phyloP scores from a whole-genome alignment of 805 yeast genomes.

The Spencermartinsiella europaea region DNA sequence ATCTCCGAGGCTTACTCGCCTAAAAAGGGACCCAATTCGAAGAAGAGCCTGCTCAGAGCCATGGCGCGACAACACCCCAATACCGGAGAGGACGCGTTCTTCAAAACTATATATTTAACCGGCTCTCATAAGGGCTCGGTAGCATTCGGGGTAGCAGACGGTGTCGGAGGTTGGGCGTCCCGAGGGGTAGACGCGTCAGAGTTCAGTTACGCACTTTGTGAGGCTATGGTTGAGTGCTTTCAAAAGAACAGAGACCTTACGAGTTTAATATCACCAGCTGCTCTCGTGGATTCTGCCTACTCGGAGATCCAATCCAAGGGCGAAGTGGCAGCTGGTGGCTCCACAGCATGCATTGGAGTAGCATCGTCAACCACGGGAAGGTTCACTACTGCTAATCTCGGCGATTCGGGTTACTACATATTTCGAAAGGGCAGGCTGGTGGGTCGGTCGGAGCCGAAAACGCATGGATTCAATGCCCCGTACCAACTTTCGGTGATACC shows the following conservation, averaged over 20 bases:
- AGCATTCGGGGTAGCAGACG: conserved; percentile 56
- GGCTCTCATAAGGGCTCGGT: conserved; percentile 15
- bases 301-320: conserved; percentile 46
- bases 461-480: conserved; percentile 88
- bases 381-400: conserved; percentile 70
- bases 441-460: conserved; percentile 67
- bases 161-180: conserved; percentile 97
- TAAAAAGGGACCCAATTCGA: not conserved
- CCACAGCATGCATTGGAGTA: conserved; percentile 85
- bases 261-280: conserved; percentile 35
- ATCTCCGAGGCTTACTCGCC: not conserved
- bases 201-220: conserved; percentile 74
- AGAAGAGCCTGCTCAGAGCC: not conserved
- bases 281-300: conserved; percentile 54
- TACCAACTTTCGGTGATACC: conserved; percentile 87
- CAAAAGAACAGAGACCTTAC: conserved; percentile 17
- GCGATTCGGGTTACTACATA: conserved; percentile 93
- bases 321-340: conserved; percentile 81
- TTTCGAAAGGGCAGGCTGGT: conserved; percentile 62
- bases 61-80: not conserved
- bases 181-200: conserved; percentile 88
- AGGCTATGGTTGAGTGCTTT: conserved; percentile 43
- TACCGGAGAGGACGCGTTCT: conserved; percentile 13
- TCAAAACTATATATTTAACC: conserved; percentile 3
- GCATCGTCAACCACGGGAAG: conserved; percentile 44